These are phyloP conservation scores for Phytophthora vignae DNA, from an alignment of 352 stramenopile species.

Conservation along the genomic window DNA sequence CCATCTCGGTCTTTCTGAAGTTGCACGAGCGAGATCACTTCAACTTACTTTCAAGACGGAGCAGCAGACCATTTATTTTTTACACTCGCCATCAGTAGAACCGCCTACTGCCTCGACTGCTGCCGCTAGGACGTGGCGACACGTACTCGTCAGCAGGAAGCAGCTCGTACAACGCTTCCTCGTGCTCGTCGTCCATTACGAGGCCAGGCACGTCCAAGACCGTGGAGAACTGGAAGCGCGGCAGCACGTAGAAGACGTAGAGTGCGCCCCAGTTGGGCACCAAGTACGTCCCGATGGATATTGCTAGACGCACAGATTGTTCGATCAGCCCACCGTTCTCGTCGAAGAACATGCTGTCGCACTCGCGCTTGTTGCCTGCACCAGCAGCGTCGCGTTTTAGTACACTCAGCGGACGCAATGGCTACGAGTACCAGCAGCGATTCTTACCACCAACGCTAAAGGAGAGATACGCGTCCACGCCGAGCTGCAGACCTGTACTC, in stretches of 20 bases:
- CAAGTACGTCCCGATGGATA: constrained; percentile 63
- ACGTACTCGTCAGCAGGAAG: constrained; percentile 26
- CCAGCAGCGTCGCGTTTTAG: no score
- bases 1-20: constrained; percentile 6
- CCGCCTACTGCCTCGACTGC: constrained; percentile 11
- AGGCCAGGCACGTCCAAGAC: constrained; percentile 65
- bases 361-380: constrained; percentile 45
- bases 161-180: constrained; percentile 23
- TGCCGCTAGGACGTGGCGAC: constrained; percentile 5
- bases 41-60: constrained; percentile 8
- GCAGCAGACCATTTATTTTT: constrained; percentile 9
- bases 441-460: constrained; percentile 53
- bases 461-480: constrained; percentile 70
- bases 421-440: background rate
- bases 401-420: background rate
- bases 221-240: constrained; percentile 72
- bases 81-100: constrained; percentile 27
- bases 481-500: constrained; percentile 64
- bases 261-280: constrained; percentile 72
- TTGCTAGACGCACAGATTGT: constrained; percentile 58
- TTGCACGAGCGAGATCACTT: constrained; percentile 6
- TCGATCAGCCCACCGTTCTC: constrained; percentile 63
- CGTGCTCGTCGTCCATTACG: constrained; percentile 27
- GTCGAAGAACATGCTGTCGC: constrained; percentile 79
- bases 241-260: constrained; percentile 79